These are phyloP conservation scores for Aurifilum marmelostoma DNA, from an alignment of 2,329 filamentous ascomycete species.

Conservation along the genomic window DNA sequence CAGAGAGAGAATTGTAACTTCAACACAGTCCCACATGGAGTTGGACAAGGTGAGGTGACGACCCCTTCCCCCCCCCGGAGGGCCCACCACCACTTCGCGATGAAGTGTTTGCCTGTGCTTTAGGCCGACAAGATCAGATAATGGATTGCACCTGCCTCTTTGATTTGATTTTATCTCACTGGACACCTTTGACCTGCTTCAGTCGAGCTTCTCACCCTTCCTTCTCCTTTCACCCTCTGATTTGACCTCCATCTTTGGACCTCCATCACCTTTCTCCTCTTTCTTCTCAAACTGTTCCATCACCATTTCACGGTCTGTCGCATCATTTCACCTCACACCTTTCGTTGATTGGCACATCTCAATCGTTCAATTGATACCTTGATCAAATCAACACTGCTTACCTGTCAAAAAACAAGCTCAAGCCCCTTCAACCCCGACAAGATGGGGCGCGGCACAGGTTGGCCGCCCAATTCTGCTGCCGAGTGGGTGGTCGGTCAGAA, in stretches of 20 bases:
- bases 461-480: constrained; percentile 43
- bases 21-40: no score
- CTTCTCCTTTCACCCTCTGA: not conserved
- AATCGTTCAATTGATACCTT: not conserved
- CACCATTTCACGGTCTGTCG: not conserved
- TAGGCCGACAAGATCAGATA: not conserved
- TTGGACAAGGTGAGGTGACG: not conserved
- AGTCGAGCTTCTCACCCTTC: not conserved
- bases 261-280: not conserved
- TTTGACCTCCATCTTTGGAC: not conserved
- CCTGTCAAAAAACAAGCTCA: not conserved
- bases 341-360: not conserved
- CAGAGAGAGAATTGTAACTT: not conserved
- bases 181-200: not conserved
- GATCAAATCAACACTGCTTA: not conserved
- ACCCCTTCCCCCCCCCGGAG: not conserved
- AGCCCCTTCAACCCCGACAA: not conserved
- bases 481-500: constrained; percentile 49
- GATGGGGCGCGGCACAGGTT: constrained; percentile 23
- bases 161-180: not conserved
- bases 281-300: not conserved
- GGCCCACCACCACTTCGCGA: no score
- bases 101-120: not conserved
- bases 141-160: not conserved
- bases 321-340: not conserved